A percentile compares a stretch with the other conserved stretches of the same genome.
Conservation (phyloP, 164 flowering plant species). For the Cinnamomum micranthum region DNA sequence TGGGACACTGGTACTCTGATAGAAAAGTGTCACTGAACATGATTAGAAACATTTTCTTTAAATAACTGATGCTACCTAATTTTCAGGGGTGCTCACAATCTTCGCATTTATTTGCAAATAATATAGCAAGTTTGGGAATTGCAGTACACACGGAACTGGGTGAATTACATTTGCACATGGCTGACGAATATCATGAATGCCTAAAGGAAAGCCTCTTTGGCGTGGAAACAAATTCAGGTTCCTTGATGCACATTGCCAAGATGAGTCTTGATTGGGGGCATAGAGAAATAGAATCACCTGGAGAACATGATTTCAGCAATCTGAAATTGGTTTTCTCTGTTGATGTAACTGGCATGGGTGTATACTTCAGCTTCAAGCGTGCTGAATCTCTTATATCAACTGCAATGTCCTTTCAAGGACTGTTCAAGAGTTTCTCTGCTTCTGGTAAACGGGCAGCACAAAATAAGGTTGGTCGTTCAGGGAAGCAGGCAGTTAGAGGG, state of each 20-base stretch:
- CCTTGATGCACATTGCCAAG: conserved; percentile 78
- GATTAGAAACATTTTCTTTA: background rate
- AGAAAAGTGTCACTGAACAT: background rate
- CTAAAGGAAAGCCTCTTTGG: conserved; percentile 74
- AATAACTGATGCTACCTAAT: too few relatives aligned
- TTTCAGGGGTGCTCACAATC: conserved; percentile 89
- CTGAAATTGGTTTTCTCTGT: conserved; percentile 60
- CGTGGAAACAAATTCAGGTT: conserved; percentile 81
- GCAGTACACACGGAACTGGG: conserved; percentile 85
- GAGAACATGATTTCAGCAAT: conserved; percentile 41
- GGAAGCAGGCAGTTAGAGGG: conserved; percentile 77
- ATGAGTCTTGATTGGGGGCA: conserved; percentile 86
- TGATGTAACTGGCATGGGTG: conserved; percentile 89
- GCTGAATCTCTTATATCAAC: conserved; percentile 72
- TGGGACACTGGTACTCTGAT: background rate
- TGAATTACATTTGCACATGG: conserved; percentile 82
- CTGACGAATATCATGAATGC: conserved; percentile 90
- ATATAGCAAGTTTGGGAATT: conserved; percentile 68
- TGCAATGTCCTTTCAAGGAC: conserved; percentile 60
- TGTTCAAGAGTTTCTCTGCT: conserved; percentile 53
- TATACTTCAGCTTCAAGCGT: conserved; percentile 66
- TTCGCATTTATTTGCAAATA: conserved; percentile 87
- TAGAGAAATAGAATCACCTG: conserved; percentile 63
- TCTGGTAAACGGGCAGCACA: conserved; percentile 39
- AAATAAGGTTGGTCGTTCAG: conserved; percentile 36